Evolutionary conservation across 2,329 filamentous ascomycete species (phyloP).

Genomic region (Aspergillus ustus): DNA sequence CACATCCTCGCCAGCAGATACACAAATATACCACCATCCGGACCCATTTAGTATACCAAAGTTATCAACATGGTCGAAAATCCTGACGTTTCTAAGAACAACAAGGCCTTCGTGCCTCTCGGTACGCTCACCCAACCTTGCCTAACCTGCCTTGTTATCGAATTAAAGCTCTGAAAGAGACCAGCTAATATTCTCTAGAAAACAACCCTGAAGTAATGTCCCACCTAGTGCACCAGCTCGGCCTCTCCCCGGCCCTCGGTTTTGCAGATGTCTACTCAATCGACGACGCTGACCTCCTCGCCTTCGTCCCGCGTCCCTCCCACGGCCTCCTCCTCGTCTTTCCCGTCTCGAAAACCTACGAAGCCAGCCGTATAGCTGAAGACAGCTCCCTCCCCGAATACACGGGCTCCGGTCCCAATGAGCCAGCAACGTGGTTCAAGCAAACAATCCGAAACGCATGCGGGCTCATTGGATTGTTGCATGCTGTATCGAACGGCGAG

Average conservation of each 20-base stretch:
- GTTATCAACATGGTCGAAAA: slow-evolving; percentile 35
- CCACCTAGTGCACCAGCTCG: slow-evolving; percentile 77
- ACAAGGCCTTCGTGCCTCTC: slow-evolving; percentile 55
- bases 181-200: slow-evolving; percentile 46
- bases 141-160: neutral
- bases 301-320: slow-evolving; percentile 85
- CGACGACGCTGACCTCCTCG: slow-evolving; percentile 80
- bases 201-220: slow-evolving; percentile 91
- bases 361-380: slow-evolving; percentile 74
- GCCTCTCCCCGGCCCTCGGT: slow-evolving; percentile 74
- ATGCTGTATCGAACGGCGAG: slow-evolving; percentile 78
- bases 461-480: slow-evolving; percentile 84
- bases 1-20: neutral
- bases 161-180: neutral
- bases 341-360: slow-evolving; percentile 79
- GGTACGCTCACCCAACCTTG: slow-evolving; percentile 34
- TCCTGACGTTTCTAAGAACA: slow-evolving; percentile 42
- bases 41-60: neutral
- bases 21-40: neutral
- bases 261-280: slow-evolving; percentile 94
- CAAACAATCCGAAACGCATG: slow-evolving; percentile 96
- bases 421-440: slow-evolving; percentile 90
- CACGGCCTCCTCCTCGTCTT: slow-evolving; percentile 91
- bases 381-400: slow-evolving; percentile 70
- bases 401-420: slow-evolving; percentile 65